Evolutionary conservation across 805 yeast species (phyloP), one percentile per base, ranked within the genome.

Genomic region (Kodamaea fukazawae): DNA sequence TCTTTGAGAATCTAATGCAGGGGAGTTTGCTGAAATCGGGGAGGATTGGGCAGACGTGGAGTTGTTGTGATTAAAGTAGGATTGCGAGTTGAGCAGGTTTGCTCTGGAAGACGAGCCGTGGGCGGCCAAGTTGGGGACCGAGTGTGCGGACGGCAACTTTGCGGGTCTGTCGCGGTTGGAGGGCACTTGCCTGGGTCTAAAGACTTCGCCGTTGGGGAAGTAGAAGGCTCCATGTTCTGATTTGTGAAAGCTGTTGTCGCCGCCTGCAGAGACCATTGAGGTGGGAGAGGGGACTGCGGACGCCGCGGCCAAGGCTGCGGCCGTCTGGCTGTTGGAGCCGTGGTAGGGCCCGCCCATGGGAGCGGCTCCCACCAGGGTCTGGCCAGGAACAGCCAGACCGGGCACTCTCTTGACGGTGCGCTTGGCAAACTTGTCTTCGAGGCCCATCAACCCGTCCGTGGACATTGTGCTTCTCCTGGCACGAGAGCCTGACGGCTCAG

Each of bases 121-220:
- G 5, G 23, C 23, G 23, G 5, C 28, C 28, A 15, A 18, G 29
- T 27, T 27, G 29, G 29, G 29, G 12, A 12, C 29, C 6, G 29
- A 27, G 9, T 27, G n/a, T 9, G 25, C 34, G 31, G 32, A 31
- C 42, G 29, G 37, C 33, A 58, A 43, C 47, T 61, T 66, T 29
- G 49, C 48, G 6, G 76, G 77, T 37, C 67, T 60, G 22, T 60
- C 50, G 39, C 75, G 57, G 34, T 60, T 65, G n/a, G 60, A 42
- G 2, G 73, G 73, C 9, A 63, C 60, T 32, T 51, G 55, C 29
- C 79, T 52, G 2, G 79, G 79, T 26, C 73, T 57, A 52, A 75
- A 75, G 2, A 73, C 63, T 49, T 75, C 81, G 35, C 81, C 81
- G 51, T 75, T 75, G 11, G 79, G 79, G 50, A 75, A 75, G 45